These are phyloP conservation scores for Russula virescens DNA, from an alignment of 768 basidiomycete species.

Conservation along the genomic window DNA sequence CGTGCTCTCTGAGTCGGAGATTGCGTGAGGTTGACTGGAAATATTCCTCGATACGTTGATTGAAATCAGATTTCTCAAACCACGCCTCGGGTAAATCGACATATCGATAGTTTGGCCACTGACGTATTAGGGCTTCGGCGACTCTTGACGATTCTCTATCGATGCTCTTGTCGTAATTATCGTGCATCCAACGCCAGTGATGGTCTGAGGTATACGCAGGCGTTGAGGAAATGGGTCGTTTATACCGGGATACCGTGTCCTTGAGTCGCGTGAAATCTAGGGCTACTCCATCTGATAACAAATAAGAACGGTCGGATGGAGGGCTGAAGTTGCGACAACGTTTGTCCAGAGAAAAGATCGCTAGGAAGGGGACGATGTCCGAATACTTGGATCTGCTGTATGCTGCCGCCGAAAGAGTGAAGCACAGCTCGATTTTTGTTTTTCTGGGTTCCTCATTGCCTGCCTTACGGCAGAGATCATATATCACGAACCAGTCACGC, in stretches of 20 bases:
- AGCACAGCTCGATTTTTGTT: not conserved
- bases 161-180: not conserved
- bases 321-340: not conserved
- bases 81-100: not conserved
- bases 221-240: not conserved
- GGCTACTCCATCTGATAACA: constrained; percentile 3
- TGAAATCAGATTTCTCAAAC: constrained; percentile 5
- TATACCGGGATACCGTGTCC: not conserved
- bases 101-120: not conserved
- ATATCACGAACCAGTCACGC: constrained; percentile 10
- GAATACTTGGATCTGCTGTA: constrained; percentile 7
- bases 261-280: not conserved
- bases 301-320: not conserved
- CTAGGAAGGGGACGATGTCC: not conserved
- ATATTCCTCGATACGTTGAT: too few relatives aligned
- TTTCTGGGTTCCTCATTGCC: not conserved
- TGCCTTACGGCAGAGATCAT: not conserved
- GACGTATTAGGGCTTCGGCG: not conserved
- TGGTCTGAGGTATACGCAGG: not conserved
- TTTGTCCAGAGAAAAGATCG: not conserved
- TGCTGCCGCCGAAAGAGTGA: not conserved
- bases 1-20: too few relatives aligned
- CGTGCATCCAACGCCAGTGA: too few relatives aligned
- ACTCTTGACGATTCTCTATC: not conserved
- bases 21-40: too few relatives aligned